These are phyloP conservation scores for Arthromyces matolae DNA, from an alignment of 768 basidiomycete genomes.

Conservation along the genomic window DNA sequence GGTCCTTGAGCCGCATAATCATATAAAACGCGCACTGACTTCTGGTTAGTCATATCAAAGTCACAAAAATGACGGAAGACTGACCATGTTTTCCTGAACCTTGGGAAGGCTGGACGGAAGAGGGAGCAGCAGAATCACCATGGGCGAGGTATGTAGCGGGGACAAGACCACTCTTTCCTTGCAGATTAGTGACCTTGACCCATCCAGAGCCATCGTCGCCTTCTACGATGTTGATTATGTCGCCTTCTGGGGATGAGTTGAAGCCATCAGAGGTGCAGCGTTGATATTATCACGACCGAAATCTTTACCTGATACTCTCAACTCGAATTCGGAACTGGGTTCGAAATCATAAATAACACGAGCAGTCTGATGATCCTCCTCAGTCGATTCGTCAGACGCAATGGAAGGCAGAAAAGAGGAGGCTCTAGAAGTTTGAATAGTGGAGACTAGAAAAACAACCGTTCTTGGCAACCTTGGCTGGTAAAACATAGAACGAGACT, in stretches of 20 bases:
- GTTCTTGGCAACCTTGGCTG: background rate
- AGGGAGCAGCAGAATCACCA: constrained; percentile 26
- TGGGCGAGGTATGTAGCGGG: constrained; percentile 77
- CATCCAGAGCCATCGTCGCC: constrained; percentile 85
- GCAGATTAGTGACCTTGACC: constrained; percentile 66
- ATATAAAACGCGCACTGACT: constrained; percentile 78
- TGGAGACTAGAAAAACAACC: background rate
- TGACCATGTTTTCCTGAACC: constrained; percentile 50
- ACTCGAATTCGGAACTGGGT: constrained; percentile 74
- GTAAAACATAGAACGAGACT: background rate
- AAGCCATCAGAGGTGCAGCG: constrained; percentile 3
- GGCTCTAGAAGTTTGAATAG: constrained; percentile 38
- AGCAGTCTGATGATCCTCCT: constrained; percentile 49
- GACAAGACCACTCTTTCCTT: constrained; percentile 66
- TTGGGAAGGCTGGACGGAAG: constrained; percentile 14
- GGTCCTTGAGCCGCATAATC: constrained; percentile 69
- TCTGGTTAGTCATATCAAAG: constrained; percentile 6
- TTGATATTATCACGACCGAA: background rate
- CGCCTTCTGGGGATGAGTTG: constrained; percentile 47
- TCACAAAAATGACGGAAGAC: constrained; percentile 17
- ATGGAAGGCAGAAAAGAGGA: constrained; percentile 53
- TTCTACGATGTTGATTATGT: constrained; percentile 62
- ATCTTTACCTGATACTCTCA: constrained; percentile 56
- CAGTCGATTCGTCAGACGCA: constrained; percentile 30
- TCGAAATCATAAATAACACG: constrained; percentile 72